Percentiles rank a stretch among this genome's conserved stretches.
These are phyloP conservation scores for Phytopythium kandeliae DNA, from an alignment of 352 stramenopile genomes.

Conservation along the genomic window DNA sequence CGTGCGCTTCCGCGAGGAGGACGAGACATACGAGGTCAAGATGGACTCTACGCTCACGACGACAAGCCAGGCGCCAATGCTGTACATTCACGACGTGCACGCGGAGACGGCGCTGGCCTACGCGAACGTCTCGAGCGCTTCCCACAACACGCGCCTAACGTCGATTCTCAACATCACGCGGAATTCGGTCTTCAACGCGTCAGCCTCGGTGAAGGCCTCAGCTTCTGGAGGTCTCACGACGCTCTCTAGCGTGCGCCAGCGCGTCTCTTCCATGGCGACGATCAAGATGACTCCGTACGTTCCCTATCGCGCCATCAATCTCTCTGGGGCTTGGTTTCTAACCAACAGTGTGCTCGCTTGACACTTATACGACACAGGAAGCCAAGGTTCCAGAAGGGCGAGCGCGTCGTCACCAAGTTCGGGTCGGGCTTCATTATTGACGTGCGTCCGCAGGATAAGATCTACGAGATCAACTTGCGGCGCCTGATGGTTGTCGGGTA, in stretches of 20 bases:
- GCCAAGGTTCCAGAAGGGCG: conserved; percentile 62
- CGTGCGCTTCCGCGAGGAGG: conserved; percentile 40
- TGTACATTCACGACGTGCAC: conserved; percentile 43
- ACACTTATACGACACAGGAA: conserved; percentile 29
- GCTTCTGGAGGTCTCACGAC: conserved; percentile 42
- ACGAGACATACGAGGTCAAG: conserved; percentile 52
- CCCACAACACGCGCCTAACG: conserved; percentile 48
- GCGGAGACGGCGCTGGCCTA: conserved; percentile 36
- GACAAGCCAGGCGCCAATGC: conserved; percentile 18
- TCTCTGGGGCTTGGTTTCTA: background rate
- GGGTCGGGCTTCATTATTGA: conserved; percentile 77
- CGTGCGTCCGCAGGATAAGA: conserved; percentile 45
- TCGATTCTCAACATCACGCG: conserved; percentile 69
- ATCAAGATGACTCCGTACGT: conserved; percentile 67
- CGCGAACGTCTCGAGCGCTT: conserved; percentile 10
- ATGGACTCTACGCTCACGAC: conserved; percentile 22
- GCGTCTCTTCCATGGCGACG: conserved; percentile 61
- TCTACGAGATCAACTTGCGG: conserved; percentile 79
- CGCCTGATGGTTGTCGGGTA: conserved; percentile 62
- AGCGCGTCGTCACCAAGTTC: conserved; percentile 72
- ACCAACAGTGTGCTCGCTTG: conserved; percentile 2
- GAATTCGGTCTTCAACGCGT: conserved; percentile 63
- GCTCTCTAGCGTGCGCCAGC: conserved; percentile 61
- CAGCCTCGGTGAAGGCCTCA: conserved; percentile 58
- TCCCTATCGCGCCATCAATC: background rate